phyloP scores from a whole-genome alignment of 1,284 basidiomycete genomes.

The Cutaneotrichosporon sp. region DNA sequence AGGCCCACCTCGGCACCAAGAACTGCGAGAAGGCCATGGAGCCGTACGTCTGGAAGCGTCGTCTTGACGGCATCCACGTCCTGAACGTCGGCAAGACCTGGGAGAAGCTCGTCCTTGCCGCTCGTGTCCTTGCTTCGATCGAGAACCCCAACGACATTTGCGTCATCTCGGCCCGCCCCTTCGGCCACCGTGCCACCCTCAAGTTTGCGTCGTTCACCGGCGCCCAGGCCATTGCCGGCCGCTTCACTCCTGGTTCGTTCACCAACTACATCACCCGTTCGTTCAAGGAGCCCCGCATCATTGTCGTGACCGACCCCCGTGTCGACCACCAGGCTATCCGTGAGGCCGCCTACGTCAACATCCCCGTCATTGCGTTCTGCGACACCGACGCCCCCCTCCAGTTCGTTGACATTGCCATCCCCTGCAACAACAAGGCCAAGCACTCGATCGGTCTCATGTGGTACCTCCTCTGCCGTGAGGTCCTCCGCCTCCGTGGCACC shows the following conservation, averaged over 20 bases:
- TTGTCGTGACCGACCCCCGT: constrained; percentile 96
- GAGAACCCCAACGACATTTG: constrained; percentile 98
- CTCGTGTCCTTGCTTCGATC: constrained; percentile 86
- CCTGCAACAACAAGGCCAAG: constrained; percentile 98
- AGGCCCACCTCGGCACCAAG: constrained; percentile 95
- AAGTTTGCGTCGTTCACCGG: constrained; percentile 98
- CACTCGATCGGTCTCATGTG: constrained; percentile 96
- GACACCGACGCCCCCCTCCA: constrained; percentile 97
- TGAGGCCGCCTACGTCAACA: constrained; percentile 99
- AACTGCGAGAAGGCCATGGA: constrained; percentile 99
- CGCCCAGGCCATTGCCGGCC: constrained; percentile 95
- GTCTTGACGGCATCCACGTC: constrained; percentile 91
- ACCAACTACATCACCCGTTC: constrained; percentile 99
- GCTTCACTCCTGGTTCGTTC: constrained; percentile 97
- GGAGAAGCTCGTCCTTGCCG: constrained; percentile 96
- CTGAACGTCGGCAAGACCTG: constrained; percentile 99
- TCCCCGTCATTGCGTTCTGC: constrained; percentile 91
- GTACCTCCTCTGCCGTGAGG: constrained; percentile 98
- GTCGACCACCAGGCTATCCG: constrained; percentile 99
- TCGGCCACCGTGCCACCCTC: constrained; percentile 98
- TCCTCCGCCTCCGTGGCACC: constrained; percentile 88
- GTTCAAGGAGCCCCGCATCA: constrained; percentile 99
- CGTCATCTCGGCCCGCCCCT: constrained; percentile 95
- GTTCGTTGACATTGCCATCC: constrained; percentile 97
- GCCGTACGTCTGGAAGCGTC: constrained; percentile 95